Evolutionary conservation across 371 early-diverging fungal species (phyloP), one percentile per base, ranked within the genome.

Genomic region (Dichotomocladium elegans): DNA sequence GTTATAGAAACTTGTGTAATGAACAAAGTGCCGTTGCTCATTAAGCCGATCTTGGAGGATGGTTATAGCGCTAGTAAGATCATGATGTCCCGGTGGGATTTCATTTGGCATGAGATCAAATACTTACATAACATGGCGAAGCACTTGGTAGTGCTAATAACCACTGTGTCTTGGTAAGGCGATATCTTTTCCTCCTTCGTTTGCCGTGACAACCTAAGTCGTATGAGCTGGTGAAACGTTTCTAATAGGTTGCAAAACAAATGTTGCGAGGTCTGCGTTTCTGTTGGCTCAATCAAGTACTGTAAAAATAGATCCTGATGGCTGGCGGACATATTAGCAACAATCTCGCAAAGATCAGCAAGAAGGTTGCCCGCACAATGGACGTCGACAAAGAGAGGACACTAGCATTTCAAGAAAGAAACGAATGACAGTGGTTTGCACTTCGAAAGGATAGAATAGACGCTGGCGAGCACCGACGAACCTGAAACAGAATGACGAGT

Each of bases 1-100:
- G 55, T 89, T 91, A 63, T 92, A 92, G 52, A 92, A 92, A 5
- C 68, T 73, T 3, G 77, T 64, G 41, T 77, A 85, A 0, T 69
- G 52, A 11, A 83, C 67, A 28, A 79, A 57, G 17, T 60, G 48
- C n/a, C 64, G 51, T 11, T 65, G 17, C 41, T 80, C 76, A 50
- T 87, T 87, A 21, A 71, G 27, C 12, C 68, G 51, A 60, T 74
- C 81, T 80, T 53, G 11, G 27, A 6, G 24, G 10, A 25, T 14
- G 27, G 2, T 29, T 22, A 27, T 26, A 12, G 17, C 9, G 6
- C 8, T 2, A 11, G 25, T 17, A 30, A 49, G 33, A 49, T 8
- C 35, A 29, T 9, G 5, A 33, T 15, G n/a, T 24, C 29, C n/a
- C n/a, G n/a, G n/a, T n/a, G n/a, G n/a, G 37, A 37, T 37, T 7